Percentiles rank a stretch among this genome's conserved stretches.
Conservation (phyloP, 2,329 filamentous ascomycete genomes). For the Alternaria novae-zelandiae region DNA sequence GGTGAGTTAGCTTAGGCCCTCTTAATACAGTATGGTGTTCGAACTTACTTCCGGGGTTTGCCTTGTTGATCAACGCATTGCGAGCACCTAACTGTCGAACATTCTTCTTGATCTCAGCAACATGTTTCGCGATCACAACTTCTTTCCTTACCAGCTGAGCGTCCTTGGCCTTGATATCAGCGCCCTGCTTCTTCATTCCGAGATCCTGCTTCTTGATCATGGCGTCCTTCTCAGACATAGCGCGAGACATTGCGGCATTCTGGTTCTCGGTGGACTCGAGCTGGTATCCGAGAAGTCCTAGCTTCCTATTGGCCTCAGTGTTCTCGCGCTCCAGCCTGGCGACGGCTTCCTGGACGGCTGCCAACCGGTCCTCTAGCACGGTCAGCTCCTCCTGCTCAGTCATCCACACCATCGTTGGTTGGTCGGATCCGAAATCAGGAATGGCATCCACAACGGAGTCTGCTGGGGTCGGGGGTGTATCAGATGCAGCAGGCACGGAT, state of each 20-base stretch:
- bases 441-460: too few relatives aligned
- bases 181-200: not conserved
- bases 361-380: not conserved
- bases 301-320: not conserved
- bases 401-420: too few relatives aligned
- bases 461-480: conserved; percentile 8
- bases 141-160: not conserved
- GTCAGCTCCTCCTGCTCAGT: too few relatives aligned
- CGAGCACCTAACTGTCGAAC: not conserved
- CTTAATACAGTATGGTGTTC: not conserved
- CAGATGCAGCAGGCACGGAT: not conserved
- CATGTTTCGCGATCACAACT: not conserved
- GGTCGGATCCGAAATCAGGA: too few relatives aligned
- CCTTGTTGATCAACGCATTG: not conserved
- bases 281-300: conserved; percentile 24
- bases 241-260: conserved; percentile 24
- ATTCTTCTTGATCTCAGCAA: not conserved
- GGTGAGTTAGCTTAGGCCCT: not conserved
- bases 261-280: conserved; percentile 24
- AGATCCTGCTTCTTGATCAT: conserved; percentile 24
- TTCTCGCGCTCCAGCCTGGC: not conserved
- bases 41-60: not conserved
- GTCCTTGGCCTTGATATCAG: not conserved
- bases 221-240: conserved; percentile 21
- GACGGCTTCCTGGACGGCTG: not conserved